Evolutionary conservation across 1,139 yeast species (phyloP), one percentile per base, ranked within the genome.

Genomic region (Kurtzmaniella quercitrusa): DNA sequence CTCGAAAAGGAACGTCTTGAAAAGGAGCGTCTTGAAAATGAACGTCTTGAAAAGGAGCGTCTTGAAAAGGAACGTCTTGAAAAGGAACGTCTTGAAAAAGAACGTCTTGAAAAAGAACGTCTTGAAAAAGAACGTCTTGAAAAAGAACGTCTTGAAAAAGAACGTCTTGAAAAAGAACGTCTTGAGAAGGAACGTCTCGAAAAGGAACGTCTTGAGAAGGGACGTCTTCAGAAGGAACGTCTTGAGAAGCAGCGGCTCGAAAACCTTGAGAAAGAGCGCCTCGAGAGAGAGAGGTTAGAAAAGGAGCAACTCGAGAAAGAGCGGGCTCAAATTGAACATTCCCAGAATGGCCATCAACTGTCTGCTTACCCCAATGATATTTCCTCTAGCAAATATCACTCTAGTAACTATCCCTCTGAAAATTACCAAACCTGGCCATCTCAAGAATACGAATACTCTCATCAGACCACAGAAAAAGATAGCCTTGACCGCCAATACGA

Each of bases 1-100:
- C 34, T 40, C 8, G 36, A 40, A 17, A 16, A 24, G n/a, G 42
- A 40, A 34, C n/a, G 21, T 9, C 17, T 40, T 24, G 36, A 40
- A 16, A 34, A 17, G 9, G 42, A 40, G 12, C 9, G 15, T 7
- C n/a, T 36, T 23, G 42, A 40, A 17, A 31, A 23, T 3, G 42
- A 40, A 29, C 19, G 37, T 9, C 34, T 40, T 12, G 39, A 37
- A 6, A 34, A 25, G 34, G 42, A 37, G 21, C 3, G 19, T 3
- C n/a, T 17, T 8, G 38, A 33, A 11, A 15, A 12, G 17, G 31
- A 27, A 27, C 6, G 31, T 6, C 31, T 27, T 8, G 23, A 21
- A 8, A 21, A 21, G 12, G 14, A 27, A 27, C 6, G 31, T 3
- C 31, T 11, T 4, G 31, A 10, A n/a, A n/a, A 27, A n/a, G 31